Evolutionary conservation across 177 flowering plant species (phyloP).

Genomic region (Vitis hybrid): DNA sequence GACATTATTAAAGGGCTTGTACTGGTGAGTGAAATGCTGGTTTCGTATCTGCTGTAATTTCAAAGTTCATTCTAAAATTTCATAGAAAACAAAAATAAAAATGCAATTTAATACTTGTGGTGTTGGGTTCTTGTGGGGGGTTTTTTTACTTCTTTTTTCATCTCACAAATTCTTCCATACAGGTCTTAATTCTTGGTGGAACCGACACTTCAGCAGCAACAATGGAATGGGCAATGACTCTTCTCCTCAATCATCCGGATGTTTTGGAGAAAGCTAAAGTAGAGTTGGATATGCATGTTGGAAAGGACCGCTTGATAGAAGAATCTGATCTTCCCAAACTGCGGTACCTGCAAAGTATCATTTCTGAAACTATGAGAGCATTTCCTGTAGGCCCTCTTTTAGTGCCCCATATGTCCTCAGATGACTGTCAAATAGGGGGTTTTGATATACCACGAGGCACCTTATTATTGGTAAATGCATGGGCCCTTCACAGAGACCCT

Average conservation of each 20-base stretch:
- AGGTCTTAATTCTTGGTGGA: background rate
- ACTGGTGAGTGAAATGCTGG: too few species aligned
- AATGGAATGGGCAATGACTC: slow-evolving; percentile 9
- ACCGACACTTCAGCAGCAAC: slow-evolving; percentile 4
- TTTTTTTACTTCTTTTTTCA: too few species aligned
- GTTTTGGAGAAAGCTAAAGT: background rate
- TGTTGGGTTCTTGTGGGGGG: too few species aligned
- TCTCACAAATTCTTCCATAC: too few species aligned
- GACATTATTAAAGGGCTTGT: too few species aligned
- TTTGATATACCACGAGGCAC: slow-evolving; percentile 9
- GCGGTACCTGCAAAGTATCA: slow-evolving; percentile 5
- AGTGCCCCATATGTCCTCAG: background rate
- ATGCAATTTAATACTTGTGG: too few species aligned
- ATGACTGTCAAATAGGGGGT: slow-evolving; percentile 5
- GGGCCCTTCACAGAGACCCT: too few species aligned
- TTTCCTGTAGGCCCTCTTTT: background rate
- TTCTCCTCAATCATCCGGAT: slow-evolving; percentile 5
- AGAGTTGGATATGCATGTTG: slow-evolving; percentile 2
- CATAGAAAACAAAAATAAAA: too few species aligned
- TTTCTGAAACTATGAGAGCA: slow-evolving; percentile 8
- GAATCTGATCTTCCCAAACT: slow-evolving; percentile 9
- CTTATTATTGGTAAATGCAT: background rate
- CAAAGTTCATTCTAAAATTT: too few species aligned
- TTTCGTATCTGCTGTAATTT: too few species aligned
- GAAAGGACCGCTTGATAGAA: slow-evolving; percentile 5